These are phyloP conservation scores for Komagataella phaffii DNA, from an alignment of 805 yeast genomes.

Conservation along the genomic window DNA sequence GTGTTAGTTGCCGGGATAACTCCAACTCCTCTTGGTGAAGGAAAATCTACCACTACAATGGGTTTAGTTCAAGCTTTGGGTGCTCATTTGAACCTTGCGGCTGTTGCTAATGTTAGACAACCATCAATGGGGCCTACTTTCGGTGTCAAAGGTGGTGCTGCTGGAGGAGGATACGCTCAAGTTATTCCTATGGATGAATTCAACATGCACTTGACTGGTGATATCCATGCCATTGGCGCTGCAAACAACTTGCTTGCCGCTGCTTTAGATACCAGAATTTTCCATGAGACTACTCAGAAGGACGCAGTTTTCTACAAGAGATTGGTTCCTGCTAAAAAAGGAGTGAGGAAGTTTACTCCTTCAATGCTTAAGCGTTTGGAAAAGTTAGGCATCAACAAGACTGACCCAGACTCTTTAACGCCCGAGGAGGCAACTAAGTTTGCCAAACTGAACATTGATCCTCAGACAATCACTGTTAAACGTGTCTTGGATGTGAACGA, in stretches of 20 bases:
- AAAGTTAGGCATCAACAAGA: slow-evolving; percentile 56
- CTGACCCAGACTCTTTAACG: slow-evolving; percentile 61
- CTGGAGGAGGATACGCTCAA: slow-evolving; percentile 83
- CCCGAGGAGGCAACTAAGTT: slow-evolving; percentile 48
- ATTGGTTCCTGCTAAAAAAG: slow-evolving; percentile 65
- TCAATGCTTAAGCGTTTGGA: slow-evolving; percentile 55
- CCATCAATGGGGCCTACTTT: slow-evolving; percentile 86
- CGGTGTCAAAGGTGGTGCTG: slow-evolving; percentile 86
- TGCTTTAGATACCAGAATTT: slow-evolving; percentile 77
- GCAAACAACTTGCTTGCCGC: slow-evolving; percentile 76
- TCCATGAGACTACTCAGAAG: slow-evolving; percentile 66
- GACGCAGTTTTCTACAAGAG: slow-evolving; percentile 64
- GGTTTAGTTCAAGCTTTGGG: slow-evolving; percentile 75
- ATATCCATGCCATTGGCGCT: slow-evolving; percentile 73
- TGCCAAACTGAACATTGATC: slow-evolving; percentile 65
- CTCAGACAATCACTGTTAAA: slow-evolving; percentile 69
- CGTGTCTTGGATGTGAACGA: slow-evolving; percentile 81
- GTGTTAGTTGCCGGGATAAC: slow-evolving; percentile 74
- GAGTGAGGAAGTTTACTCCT: slow-evolving; percentile 50
- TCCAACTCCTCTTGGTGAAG: slow-evolving; percentile 80
- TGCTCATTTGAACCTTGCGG: slow-evolving; percentile 56
- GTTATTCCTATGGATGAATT: slow-evolving; percentile 85
- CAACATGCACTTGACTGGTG: slow-evolving; percentile 79
- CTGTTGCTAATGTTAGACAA: slow-evolving; percentile 74
- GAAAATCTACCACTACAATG: slow-evolving; percentile 74